Base-by-base conservation (phyloP, 495 filamentous ascomycete genomes). In the Tuber microsphaerosporum region DNA sequence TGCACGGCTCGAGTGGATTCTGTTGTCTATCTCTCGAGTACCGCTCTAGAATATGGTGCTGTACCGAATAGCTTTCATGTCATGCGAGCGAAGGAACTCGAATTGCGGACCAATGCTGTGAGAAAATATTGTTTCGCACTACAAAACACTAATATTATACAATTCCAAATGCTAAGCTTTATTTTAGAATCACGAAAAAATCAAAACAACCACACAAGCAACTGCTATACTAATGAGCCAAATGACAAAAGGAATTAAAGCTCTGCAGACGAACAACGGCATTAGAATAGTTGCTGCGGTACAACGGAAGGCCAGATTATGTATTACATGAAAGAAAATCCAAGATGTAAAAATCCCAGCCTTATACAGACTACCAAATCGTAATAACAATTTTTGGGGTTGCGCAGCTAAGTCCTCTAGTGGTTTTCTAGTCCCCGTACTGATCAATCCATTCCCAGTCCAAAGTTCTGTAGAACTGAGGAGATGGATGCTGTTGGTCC, bases 191-290 rank as follows among this genome's bases (percentile, higher is more conserved):
- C 14, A 26, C 56, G 31, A 65, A 17, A 34, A 65, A 65, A 7
- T 12, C 7, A 65, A 34, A 65, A 65, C 31, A 6, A 34, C 4
- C 56, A 65, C 56, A 14, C 31, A 65, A 34, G 56, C 26, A 65
- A 65, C 14, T 34, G 56, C 16, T 65, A 65, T 65, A 65, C 56
- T 65, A 65, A 65, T 34, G 14, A 65, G 31, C 56, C 56, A 34
- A 65, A 34, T 34, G 56, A 65, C 56, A 65, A 65, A 65, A 65
- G 56, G 31, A 65, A 65, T 65, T 65, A 65, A 65, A 65, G 56
- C 56, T 34, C 56, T 65, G 56, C 56, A 9, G 14, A 65, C 14
- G 56, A 65, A 65, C 56, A 31, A 61, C 56, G 56, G 31, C 12
- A 34, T 34, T 65, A 65, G 56, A 65, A 65, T 65, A 65, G 56